Percentiles rank a stretch among this genome's conserved stretches.
phyloP scores from a whole-genome alignment of 306 rosid species.

The Senna tora region DNA sequence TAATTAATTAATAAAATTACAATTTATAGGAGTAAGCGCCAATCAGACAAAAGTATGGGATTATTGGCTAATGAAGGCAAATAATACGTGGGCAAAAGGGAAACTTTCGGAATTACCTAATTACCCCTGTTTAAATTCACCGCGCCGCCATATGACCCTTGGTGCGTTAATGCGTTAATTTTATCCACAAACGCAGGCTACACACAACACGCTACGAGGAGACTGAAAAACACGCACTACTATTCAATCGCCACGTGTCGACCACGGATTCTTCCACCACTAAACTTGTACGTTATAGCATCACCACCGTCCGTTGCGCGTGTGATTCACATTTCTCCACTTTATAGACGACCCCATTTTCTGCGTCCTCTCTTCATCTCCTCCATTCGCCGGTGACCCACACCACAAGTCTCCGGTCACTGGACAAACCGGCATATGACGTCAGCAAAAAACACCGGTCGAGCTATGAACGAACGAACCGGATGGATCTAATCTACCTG shows the following conservation, averaged over 20 bases:
- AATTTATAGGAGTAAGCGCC: too few species aligned
- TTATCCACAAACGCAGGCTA: neutral
- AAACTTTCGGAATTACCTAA: neutral
- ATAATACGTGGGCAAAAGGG: too few species aligned
- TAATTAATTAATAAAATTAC: too few species aligned
- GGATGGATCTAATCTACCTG: conserved; percentile 56
- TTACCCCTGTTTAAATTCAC: neutral
- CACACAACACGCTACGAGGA: neutral
- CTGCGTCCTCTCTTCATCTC: conserved; percentile 1
- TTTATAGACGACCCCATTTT: neutral
- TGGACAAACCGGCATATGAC: conserved; percentile 31
- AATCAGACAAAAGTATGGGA: too few species aligned
- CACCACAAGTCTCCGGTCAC: conserved; percentile 6
- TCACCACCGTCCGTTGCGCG: neutral
- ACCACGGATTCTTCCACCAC: neutral
- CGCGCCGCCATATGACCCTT: neutral
- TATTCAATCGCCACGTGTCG: neutral
- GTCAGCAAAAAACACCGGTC: conserved; percentile 31
- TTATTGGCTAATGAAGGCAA: too few species aligned
- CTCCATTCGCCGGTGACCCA: conserved; percentile 24
- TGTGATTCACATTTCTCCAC: neutral
- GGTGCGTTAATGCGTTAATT: neutral
- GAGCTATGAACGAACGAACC: neutral
- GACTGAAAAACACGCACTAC: neutral
- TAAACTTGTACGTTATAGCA: neutral